Conservation (phyloP, 352 stramenopile genomes). For the Proteromonas lacertae region DNA sequence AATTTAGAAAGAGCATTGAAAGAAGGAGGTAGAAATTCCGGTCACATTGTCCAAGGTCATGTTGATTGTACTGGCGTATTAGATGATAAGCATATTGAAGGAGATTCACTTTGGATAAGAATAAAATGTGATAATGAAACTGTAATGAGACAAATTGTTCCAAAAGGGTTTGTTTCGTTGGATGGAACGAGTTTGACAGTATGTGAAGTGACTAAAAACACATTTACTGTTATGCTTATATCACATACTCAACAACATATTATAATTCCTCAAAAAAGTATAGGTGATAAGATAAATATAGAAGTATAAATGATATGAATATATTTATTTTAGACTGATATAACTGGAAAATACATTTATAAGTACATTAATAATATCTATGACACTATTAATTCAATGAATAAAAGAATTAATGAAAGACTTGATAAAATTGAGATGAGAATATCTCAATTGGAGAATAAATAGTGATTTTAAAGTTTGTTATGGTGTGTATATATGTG, state of each 20-base stretch:
- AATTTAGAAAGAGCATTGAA: constrained; percentile 56
- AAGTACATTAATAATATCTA: not conserved
- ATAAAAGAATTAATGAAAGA: not conserved
- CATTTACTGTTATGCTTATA: constrained; percentile 78
- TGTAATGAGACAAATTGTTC: constrained; percentile 6
- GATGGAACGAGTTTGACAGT: constrained; percentile 89
- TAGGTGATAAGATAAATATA: constrained; percentile 27
- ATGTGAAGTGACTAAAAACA: constrained; percentile 40
- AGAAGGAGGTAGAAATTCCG: constrained; percentile 58
- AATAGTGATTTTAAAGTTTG: too few species aligned
- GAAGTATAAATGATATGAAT: constrained; percentile 61
- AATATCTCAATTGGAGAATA: too few species aligned
- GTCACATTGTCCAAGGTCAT: constrained; percentile 92
- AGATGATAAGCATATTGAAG: constrained; percentile 35
- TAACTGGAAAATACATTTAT: not conserved
- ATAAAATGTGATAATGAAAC: constrained; percentile 13
- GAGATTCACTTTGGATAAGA: constrained; percentile 79
- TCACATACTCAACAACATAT: constrained; percentile 47
- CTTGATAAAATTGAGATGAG: not conserved
- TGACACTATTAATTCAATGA: not conserved
- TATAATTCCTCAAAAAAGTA: not conserved
- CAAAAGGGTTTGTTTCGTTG: constrained; percentile 76
- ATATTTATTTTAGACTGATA: too few species aligned
- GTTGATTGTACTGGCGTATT: constrained; percentile 73
- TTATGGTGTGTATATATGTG: too few species aligned